Evolutionary conservation across 176 grass and related monocot genomes (phyloP).

Genomic region (Carex littledalei): DNA sequence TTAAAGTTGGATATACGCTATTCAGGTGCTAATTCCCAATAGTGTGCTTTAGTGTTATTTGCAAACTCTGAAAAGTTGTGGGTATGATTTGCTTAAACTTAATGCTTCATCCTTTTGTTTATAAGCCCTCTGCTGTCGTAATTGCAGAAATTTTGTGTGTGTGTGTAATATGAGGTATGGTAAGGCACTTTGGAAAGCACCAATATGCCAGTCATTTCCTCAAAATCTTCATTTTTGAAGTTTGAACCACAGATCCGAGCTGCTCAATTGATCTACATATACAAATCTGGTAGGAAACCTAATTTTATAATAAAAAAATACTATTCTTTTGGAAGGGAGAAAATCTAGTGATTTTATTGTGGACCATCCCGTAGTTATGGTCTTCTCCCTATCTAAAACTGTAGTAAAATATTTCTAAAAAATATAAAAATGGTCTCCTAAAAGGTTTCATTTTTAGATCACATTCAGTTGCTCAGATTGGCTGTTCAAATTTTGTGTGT

Average conservation of each 20-base stretch:
- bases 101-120: not conserved
- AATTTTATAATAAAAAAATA: not conserved
- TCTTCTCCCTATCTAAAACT: not conserved
- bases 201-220: not conserved
- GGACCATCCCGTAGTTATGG: not conserved
- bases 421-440: not conserved
- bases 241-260: not conserved
- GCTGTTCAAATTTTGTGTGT: not conserved
- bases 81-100: not conserved
- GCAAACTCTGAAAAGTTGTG: not conserved
- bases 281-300: not conserved
- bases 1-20: too few relatives aligned
- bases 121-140: not conserved
- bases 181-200: not conserved
- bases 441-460: not conserved
- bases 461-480: not conserved
- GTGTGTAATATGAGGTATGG: not conserved
- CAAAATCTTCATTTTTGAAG: not conserved
- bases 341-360: not conserved
- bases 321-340: not conserved
- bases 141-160: not conserved
- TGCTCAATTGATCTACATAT: not conserved
- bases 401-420: too few relatives aligned
- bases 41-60: not conserved
- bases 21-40: not conserved